These are phyloP conservation scores for Globisporangium uncinulatum DNA, from an alignment of 352 stramenopile genomes.

Conservation along the genomic window DNA sequence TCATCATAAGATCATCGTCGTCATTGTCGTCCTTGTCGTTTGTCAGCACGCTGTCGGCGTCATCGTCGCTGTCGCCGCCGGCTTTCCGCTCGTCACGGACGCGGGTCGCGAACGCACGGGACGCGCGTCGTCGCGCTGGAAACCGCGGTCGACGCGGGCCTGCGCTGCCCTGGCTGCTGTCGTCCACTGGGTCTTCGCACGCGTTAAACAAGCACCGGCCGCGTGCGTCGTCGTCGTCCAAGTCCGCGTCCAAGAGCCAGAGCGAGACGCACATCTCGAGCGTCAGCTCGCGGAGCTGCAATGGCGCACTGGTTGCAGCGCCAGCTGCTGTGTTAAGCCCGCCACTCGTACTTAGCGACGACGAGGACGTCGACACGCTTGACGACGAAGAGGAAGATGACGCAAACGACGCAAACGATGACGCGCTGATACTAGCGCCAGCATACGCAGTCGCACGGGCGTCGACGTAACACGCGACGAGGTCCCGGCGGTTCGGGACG, in stretches of 20 bases:
- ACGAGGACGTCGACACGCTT: neutral
- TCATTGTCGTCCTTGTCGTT: slow-evolving; percentile 8
- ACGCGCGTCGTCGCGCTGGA: slow-evolving; percentile 4
- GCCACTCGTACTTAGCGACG: too few relatives aligned
- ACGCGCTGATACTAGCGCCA: too few relatives aligned
- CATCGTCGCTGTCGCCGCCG: slow-evolving; percentile 8
- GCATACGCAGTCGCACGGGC: slow-evolving; percentile 11
- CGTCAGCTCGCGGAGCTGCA: slow-evolving; percentile 60
- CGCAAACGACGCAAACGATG: neutral
- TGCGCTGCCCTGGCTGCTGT: slow-evolving; percentile 8
- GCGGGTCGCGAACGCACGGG: neutral
- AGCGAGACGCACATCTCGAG: slow-evolving; percentile 86
- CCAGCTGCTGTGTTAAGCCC: neutral
- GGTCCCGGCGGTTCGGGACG: slow-evolving; percentile 47
- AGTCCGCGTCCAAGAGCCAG: slow-evolving; percentile 67
- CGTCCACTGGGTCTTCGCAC: slow-evolving; percentile 40
- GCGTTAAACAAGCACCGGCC: slow-evolving; percentile 4
- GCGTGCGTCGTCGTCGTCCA: slow-evolving; percentile 25
- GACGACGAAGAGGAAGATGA: neutral
- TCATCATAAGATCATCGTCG: slow-evolving; percentile 28
- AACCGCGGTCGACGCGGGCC: neutral
- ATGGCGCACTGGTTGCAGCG: neutral
- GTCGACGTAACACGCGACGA: slow-evolving; percentile 67
- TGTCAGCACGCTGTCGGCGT: neutral
- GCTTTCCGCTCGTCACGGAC: slow-evolving; percentile 18